Base-by-base conservation (phyloP, 2,329 filamentous ascomycete species). In the Fusarium albidum region DNA sequence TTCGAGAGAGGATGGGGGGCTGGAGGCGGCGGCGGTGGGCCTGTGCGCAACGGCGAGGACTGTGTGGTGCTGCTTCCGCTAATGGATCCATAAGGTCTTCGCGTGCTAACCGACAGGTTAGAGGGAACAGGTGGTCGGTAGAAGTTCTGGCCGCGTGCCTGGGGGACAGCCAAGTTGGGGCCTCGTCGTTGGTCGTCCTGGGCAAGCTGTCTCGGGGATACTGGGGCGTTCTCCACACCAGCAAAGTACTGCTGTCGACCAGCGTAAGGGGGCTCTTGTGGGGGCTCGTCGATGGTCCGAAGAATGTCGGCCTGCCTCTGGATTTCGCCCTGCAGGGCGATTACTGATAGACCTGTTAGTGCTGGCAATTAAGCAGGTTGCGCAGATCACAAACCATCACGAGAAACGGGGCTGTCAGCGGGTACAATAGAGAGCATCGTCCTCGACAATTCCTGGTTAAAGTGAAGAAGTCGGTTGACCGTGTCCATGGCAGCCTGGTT, bases 61-160 rank as follows among this genome's bases (percentile, higher is more conserved):
- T 82, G 82, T 3, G 58, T 51, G 27, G 82, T 82, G 64, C 86
- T 87, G 32, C 81, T 83, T 43, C 90, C 88, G 38, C 91, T 87
- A 68, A 96, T 94, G 17, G 94, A 97, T 42, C 93, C 93, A 73
- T 93, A 96, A 27, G 91, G 87, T 55, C 92, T 87, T 27, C 85
- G 81, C 13, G 92, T 87, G 60, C 87, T 90, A 50, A 88, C 84
- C 12, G 91, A 88, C 49, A 96, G 80, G 70, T 92, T 91, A n/a
- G 92, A 87, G 32, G 92, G 89, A 11, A 95, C 84, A 11, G 90
- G 85, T 29, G 91, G 88, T 25, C 91, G 86, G 71, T 94, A 90
- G 65, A 88, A 85, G 67, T 67, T 68, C 41, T 85, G 86, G 56
- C 82, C 77, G 59, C 86, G 82, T 35, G 82, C 75, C 57, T 82